These are phyloP conservation scores for Fraxinus latifolia DNA, from an alignment of 305 asterid species.

Conservation along the genomic window DNA sequence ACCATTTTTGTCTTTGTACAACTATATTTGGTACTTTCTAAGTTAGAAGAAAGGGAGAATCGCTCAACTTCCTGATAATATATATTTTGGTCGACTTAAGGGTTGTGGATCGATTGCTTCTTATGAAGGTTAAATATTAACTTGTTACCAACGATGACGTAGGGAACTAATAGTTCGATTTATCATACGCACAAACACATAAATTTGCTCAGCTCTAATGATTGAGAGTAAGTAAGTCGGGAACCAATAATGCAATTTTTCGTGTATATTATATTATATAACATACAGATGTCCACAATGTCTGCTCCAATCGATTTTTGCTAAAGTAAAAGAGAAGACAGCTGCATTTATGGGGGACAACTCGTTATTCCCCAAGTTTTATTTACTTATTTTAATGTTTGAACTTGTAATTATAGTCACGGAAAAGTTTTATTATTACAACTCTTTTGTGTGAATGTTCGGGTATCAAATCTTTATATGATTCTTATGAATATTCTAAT, in stretches of 20 bases:
- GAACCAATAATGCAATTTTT: not conserved
- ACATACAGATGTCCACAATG: slow-evolving; percentile 14
- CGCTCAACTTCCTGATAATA: no score
- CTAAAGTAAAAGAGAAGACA: slow-evolving; percentile 47
- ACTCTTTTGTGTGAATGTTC: slow-evolving; percentile 26
- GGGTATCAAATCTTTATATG: slow-evolving; percentile 22
- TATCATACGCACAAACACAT: not conserved
- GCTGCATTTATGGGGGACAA: slow-evolving; percentile 67
- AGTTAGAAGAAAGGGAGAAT: no score
- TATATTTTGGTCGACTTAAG: no score
- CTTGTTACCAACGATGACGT: not conserved
- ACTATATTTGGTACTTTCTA: no score
- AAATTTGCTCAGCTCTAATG: not conserved
- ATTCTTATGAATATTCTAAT: slow-evolving; percentile 7
- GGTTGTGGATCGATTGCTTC: not conserved
- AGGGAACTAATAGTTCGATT: not conserved
- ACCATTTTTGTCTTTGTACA: not conserved
- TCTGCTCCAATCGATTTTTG: slow-evolving; percentile 19
- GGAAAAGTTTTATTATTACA: slow-evolving; percentile 7
- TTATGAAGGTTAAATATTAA: not conserved
- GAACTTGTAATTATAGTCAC: slow-evolving; percentile 26
- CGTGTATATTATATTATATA: slow-evolving; percentile 16
- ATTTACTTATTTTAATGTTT: slow-evolving; percentile 5
- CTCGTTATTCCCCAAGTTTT: slow-evolving; percentile 34
- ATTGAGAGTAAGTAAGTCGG: not conserved